Conservation (phyloP, 1,284 basidiomycete species). For the Marasmius oreades region DNA sequence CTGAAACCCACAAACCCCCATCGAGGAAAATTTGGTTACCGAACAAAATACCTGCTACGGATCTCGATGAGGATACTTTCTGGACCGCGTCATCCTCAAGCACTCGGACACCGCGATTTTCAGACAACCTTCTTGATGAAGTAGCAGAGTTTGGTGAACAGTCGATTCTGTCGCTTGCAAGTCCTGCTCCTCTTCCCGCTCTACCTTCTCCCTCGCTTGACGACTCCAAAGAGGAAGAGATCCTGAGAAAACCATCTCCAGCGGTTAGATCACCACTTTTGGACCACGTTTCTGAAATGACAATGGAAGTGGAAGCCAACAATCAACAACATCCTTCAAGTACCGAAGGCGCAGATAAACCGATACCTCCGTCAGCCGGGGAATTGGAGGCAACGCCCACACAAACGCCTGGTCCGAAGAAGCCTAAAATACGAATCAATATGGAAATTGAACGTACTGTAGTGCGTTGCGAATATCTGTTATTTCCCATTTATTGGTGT, state of each 20-base stretch:
- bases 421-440: conserved; percentile 39
- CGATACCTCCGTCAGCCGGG: background rate
- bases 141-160: conserved; percentile 54
- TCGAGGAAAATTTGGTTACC: conserved; percentile 6
- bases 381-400: background rate
- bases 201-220: background rate
- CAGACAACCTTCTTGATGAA: conserved; percentile 60
- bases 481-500: background rate
- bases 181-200: conserved; percentile 6
- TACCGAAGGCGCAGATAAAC: background rate
- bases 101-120: conserved; percentile 55
- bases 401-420: conserved; percentile 14
- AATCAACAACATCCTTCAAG: too few species aligned
- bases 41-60: conserved; percentile 21
- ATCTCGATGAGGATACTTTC: conserved; percentile 48
- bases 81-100: conserved; percentile 57
- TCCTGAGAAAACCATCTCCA: background rate
- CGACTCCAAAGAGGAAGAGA: conserved; percentile 4
- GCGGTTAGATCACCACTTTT: background rate
- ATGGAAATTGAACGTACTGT: conserved; percentile 58
- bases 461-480: conserved; percentile 33
- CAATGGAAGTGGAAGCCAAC: too few species aligned
- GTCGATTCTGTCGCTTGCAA: conserved; percentile 41
- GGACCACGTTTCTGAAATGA: background rate
- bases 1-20: conserved; percentile 5